phyloP scores from a whole-genome alignment of 306 rosid species.

The Gillenia trifoliata region DNA sequence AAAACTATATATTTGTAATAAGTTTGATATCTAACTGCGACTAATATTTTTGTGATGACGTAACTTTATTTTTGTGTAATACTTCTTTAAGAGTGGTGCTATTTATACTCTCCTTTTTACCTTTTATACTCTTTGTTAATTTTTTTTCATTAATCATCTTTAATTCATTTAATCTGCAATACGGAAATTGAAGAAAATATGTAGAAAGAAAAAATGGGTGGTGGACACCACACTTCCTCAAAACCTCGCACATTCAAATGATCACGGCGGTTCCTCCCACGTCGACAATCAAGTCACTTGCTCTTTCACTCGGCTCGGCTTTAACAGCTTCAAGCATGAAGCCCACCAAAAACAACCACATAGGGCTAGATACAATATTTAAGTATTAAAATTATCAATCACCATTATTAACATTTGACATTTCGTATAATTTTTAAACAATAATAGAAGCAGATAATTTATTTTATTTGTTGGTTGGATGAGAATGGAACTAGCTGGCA shows the following conservation, averaged over 20 bases:
- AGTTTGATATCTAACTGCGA: too few species aligned
- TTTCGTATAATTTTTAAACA: not conserved
- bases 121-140: too few species aligned
- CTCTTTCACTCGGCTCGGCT: not conserved
- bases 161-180: too few species aligned
- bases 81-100: too few species aligned
- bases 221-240: too few species aligned
- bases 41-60: too few species aligned
- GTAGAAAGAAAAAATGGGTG: too few species aligned
- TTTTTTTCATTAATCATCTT: too few species aligned
- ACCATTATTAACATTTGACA: not conserved
- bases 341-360: not conserved
- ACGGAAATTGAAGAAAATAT: too few species aligned
- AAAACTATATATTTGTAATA: too few species aligned
- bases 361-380: not conserved
- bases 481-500: not conserved
- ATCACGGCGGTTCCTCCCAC: not conserved
- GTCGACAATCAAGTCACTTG: too few species aligned
- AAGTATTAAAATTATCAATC: not conserved
- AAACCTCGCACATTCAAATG: not conserved
- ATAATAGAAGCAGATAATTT: constrained; percentile 2
- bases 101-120: too few species aligned
- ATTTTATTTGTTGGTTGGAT: not conserved
- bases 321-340: not conserved
- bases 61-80: not conserved